Base-by-base conservation (phyloP, 2,329 filamentous ascomycete genomes). In the Didymella glomerata region DNA sequence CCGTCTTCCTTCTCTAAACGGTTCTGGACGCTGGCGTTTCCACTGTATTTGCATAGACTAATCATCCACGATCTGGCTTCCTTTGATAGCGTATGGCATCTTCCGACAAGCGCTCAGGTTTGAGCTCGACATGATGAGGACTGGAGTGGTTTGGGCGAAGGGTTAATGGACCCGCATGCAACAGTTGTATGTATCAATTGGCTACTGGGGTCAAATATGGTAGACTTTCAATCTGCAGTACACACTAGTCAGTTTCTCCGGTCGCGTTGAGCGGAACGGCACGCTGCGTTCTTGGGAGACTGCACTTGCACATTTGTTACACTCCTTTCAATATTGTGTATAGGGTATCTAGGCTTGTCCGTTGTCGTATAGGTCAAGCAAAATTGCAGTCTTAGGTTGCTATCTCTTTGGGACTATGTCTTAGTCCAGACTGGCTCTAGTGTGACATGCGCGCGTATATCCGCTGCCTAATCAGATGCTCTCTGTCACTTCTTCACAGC, bases 1-100 rank as follows among this genome's bases (percentile, higher is more conserved):
- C 81, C 57, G 79, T 80, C 68, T 73, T 83, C 67, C 77, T 83
- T 64, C 73, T 82, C 60, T 83, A 78, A 80, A 74, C 58, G 62
- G 68, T 58, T 69, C 61, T 67, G 56, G 69, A 73, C 68, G 68
- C 70, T 73, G 74, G 75, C 75, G 73, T 76, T 76, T 71, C 64
- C 62, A 68, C 61, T 60, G 65, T 68, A 69, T 68, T 74, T 76
- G 73, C 74, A 73, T 77, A 77, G 74, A 80, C 74, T 74, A 74
- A 73, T 68, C 65, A 73, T 66, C 64, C 62, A 68, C 58, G 57
- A 73, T 70, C 60, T 71, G 65, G 61, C 65, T 74, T 73, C 67
- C 65, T 66, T 71, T 72, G 65, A 68, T 69, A 71, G 66, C 71
- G 70, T 70, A 68, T 64, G 63, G 65, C 67, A 71, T 73, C 64